A percentile compares a stretch with the other conserved stretches of the same genome.
These are phyloP conservation scores for Suillus americanus DNA, from an alignment of 768 basidiomycete species.

Conservation along the genomic window DNA sequence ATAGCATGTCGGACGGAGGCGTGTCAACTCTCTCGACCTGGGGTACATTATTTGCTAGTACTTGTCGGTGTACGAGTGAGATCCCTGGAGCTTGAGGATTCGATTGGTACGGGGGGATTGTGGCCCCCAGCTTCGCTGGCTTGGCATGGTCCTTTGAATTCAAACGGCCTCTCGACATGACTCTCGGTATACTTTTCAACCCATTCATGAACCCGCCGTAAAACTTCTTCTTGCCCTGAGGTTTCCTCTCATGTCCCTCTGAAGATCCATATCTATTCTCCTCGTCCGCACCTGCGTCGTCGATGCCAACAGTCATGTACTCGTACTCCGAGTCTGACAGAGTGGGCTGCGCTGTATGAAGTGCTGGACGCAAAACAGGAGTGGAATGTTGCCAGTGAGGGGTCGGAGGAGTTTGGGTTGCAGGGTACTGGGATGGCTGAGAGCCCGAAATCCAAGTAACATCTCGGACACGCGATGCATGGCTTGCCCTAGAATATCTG, in stretches of 20 bases:
- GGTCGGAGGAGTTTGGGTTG: constrained; percentile 29
- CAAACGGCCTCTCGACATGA: constrained; percentile 31
- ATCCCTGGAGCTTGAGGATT: constrained; percentile 2
- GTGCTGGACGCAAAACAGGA: constrained; percentile 26
- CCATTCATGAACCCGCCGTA: constrained; percentile 32
- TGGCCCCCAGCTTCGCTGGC: constrained; percentile 20
- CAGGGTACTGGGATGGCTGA: constrained; percentile 24
- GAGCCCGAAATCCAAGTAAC: constrained; percentile 32
- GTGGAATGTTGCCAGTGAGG: constrained; percentile 25
- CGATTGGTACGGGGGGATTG: constrained; percentile 22
- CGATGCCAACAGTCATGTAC: constrained; percentile 34
- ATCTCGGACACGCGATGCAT: constrained; percentile 27
- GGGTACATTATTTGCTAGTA: constrained; percentile 2
- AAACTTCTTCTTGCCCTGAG: constrained; percentile 28
- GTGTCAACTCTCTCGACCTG: constrained; percentile 7
- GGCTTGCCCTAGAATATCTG: constrained; percentile 28
- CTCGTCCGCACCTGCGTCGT: constrained; percentile 23
- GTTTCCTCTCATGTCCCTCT: constrained; percentile 27
- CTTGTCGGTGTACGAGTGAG: not conserved
- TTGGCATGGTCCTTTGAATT: constrained; percentile 21
- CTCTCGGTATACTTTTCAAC: constrained; percentile 31
- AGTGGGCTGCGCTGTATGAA: constrained; percentile 15
- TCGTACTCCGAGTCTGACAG: constrained; percentile 32
- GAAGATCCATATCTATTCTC: constrained; percentile 24
- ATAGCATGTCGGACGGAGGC: not conserved